These are phyloP conservation scores for Trichoderma lentiforme DNA, from an alignment of 2,329 filamentous ascomycete species.

Conservation along the genomic window DNA sequence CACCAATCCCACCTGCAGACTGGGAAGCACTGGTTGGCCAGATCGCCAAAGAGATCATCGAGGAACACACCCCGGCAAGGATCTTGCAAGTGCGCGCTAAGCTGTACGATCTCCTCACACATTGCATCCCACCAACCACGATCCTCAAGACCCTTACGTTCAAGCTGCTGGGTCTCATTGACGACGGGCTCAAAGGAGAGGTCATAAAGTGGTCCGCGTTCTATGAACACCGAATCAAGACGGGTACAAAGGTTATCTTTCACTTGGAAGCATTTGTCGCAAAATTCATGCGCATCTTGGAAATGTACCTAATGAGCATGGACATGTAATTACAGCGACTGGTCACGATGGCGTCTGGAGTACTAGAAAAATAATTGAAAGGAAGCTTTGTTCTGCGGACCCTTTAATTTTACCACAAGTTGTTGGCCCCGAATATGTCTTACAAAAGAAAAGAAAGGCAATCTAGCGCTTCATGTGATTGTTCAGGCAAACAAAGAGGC, in stretches of 20 bases:
- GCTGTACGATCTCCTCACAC: slow-evolving; percentile 94
- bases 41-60: slow-evolving; percentile 89
- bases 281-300: slow-evolving; percentile 94
- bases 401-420: neutral
- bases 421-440: neutral
- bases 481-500: neutral
- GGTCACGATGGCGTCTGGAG: slow-evolving; percentile 13
- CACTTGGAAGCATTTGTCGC: slow-evolving; percentile 97
- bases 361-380: neutral
- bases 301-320: slow-evolving; percentile 89
- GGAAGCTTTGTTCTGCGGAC: neutral
- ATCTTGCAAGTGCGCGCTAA: slow-evolving; percentile 87
- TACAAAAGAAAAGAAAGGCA: neutral
- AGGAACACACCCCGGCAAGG: slow-evolving; percentile 84
- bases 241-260: slow-evolving; percentile 94
- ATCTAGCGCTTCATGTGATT: neutral
- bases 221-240: slow-evolving; percentile 91
- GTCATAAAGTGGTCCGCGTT: slow-evolving; percentile 96
- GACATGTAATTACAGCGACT: slow-evolving; percentile 49
- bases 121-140: slow-evolving; percentile 93
- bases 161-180: slow-evolving; percentile 82
- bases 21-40: slow-evolving; percentile 91
- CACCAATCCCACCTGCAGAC: slow-evolving; percentile 88
- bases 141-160: slow-evolving; percentile 94
- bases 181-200: slow-evolving; percentile 85